Conservation (phyloP, 2,329 filamentous ascomycete species). For the Trichoderma endophyticum region DNA sequence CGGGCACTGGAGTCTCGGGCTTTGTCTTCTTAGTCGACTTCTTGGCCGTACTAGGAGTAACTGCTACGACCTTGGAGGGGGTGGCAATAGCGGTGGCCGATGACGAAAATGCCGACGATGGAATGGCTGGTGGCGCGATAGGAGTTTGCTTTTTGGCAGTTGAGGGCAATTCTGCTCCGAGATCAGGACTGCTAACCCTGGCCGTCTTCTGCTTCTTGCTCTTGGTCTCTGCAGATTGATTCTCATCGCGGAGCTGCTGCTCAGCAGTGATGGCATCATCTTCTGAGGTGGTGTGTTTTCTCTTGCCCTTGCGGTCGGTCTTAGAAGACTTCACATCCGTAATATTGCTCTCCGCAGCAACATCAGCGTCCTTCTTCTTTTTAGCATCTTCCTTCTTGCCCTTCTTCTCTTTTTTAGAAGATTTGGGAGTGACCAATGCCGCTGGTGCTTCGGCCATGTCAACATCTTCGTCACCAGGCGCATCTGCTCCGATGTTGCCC, state of each 20-base stretch:
- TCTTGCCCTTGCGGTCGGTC: slow-evolving; percentile 35
- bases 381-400: slow-evolving; percentile 27
- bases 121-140: slow-evolving; percentile 32
- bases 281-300: slow-evolving; percentile 37
- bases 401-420: slow-evolving; percentile 33
- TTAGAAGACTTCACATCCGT: slow-evolving; percentile 23
- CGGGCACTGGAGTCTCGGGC: slow-evolving; percentile 29
- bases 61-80: slow-evolving; percentile 25
- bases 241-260: slow-evolving; percentile 36
- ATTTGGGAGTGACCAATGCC: slow-evolving; percentile 13
- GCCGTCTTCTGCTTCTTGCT: slow-evolving; percentile 40
- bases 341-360: slow-evolving; percentile 15
- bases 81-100: slow-evolving; percentile 23
- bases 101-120: slow-evolving; percentile 21
- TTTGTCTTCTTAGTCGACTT: slow-evolving; percentile 26
- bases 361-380: neutral
- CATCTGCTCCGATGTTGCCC: slow-evolving; percentile 41
- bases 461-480: slow-evolving; percentile 43
- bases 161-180: slow-evolving; percentile 32
- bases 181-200: slow-evolving; percentile 33
- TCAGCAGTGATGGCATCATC: slow-evolving; percentile 37
- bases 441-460: slow-evolving; percentile 44
- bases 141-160: slow-evolving; percentile 32
- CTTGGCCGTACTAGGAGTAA: slow-evolving; percentile 22
- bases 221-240: slow-evolving; percentile 38